A percentile compares a stretch with the other conserved stretches of the same genome.
Conservation (phyloP, 352 stramenopile genomes). For the Globisporangium recalcitrans region DNA sequence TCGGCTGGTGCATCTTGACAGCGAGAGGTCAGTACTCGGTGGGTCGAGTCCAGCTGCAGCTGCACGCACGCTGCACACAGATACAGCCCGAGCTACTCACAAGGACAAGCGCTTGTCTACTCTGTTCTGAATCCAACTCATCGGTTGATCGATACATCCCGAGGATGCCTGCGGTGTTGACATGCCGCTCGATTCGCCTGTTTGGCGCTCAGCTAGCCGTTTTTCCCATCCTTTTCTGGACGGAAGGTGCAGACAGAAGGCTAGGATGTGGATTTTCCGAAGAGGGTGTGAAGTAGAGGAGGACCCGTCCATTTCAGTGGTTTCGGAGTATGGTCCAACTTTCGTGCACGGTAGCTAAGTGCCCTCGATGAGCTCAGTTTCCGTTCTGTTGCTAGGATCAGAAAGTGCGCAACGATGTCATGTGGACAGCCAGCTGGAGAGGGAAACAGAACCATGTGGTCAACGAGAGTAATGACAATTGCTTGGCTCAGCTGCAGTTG, state of each 20-base stretch:
- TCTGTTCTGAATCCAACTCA: neutral
- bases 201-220: neutral
- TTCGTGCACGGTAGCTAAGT: neutral
- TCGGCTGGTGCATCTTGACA: neutral
- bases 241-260: neutral
- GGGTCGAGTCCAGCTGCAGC: neutral
- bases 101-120: neutral
- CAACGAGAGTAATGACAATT: neutral
- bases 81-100: neutral
- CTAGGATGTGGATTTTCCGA: neutral
- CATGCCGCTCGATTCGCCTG: neutral
- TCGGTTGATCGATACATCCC: neutral
- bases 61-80: neutral
- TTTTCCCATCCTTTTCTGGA: neutral
- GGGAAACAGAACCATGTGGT: neutral
- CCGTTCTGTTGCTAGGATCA: neutral
- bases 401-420: neutral
- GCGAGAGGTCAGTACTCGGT: neutral
- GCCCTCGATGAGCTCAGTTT: neutral
- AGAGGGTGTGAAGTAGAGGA: neutral
- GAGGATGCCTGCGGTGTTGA: neutral
- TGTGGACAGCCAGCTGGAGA: neutral
- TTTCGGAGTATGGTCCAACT: neutral
- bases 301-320: neutral
- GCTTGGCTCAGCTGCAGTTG: no score